A percentile compares a stretch with the other conserved stretches of the same genome.
phyloP scores from a whole-genome alignment of 2,329 filamentous ascomycete species.

The Pleoardoris graminearum region DNA sequence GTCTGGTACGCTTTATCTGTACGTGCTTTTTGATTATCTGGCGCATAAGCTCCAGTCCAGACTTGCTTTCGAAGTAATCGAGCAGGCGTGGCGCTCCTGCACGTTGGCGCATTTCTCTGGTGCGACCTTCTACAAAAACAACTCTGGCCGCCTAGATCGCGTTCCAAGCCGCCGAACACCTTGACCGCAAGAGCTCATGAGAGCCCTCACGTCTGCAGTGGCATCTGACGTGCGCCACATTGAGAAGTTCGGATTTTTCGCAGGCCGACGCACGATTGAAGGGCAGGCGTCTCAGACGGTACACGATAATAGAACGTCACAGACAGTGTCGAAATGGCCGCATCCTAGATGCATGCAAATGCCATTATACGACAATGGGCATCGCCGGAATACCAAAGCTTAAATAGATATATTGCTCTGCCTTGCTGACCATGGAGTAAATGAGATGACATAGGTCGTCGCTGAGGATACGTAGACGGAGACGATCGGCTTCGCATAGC shows the following conservation, averaged over 20 bases:
- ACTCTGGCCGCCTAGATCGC: slow-evolving; percentile 1
- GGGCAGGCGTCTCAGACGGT: background rate
- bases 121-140: background rate
- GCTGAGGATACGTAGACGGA: background rate
- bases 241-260: background rate
- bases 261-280: background rate
- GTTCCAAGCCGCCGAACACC: background rate
- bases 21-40: slow-evolving; percentile 4
- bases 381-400: background rate
- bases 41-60: slow-evolving; percentile 1
- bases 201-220: background rate
- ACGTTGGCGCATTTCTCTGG: slow-evolving; percentile 1
- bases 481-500: slow-evolving; percentile 8
- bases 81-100: background rate
- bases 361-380: background rate
- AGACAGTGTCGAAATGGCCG: background rate
- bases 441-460: background rate
- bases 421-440: too few relatives aligned
- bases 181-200: background rate
- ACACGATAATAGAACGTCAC: background rate
- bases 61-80: background rate
- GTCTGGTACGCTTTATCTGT: slow-evolving; percentile 1
- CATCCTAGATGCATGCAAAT: background rate
- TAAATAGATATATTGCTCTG: too few relatives aligned
- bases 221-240: slow-evolving; percentile 5